phyloP scores from a whole-genome alignment of 2,329 filamentous ascomycete genomes.

The Arthrobotrys entomopaga region DNA sequence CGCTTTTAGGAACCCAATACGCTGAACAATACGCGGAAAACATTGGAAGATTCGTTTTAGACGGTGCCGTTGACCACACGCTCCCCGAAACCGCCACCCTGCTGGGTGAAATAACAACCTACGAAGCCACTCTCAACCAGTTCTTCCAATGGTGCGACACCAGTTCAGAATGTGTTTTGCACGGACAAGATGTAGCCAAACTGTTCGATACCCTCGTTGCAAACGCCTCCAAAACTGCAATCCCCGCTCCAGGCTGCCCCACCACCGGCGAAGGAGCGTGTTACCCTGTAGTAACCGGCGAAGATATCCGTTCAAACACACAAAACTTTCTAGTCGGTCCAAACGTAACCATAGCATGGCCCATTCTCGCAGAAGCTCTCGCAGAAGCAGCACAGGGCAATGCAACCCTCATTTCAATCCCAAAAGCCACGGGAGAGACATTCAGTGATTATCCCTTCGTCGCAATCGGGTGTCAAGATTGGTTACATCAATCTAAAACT shows the following conservation, averaged over 20 bases:
- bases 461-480: slow-evolving; percentile 63
- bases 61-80: slow-evolving; percentile 59
- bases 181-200: slow-evolving; percentile 59
- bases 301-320: slow-evolving; percentile 13
- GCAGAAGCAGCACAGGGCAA: slow-evolving; percentile 61
- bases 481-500: slow-evolving; percentile 58
- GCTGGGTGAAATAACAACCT: slow-evolving; percentile 61
- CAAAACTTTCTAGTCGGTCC: background rate
- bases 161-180: slow-evolving; percentile 59
- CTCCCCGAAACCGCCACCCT: slow-evolving; percentile 61
- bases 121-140: slow-evolving; percentile 61
- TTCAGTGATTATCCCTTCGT: slow-evolving; percentile 59
- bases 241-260: slow-evolving; percentile 62
- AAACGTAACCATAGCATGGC: slow-evolving; percentile 45
- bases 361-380: slow-evolving; percentile 57
- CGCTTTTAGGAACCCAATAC: slow-evolving; percentile 27
- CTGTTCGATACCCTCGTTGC: slow-evolving; percentile 59
- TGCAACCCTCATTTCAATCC: slow-evolving; percentile 61
- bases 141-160: slow-evolving; percentile 63
- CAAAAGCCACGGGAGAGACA: slow-evolving; percentile 58
- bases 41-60: background rate
- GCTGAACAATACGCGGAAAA: slow-evolving; percentile 5
- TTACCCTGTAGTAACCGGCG: background rate
- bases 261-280: slow-evolving; percentile 57
- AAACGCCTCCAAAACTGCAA: slow-evolving; percentile 60